Evolutionary conservation across 2,329 filamentous ascomycete genomes (phyloP).

Genomic region (Ilyonectria robusta): DNA sequence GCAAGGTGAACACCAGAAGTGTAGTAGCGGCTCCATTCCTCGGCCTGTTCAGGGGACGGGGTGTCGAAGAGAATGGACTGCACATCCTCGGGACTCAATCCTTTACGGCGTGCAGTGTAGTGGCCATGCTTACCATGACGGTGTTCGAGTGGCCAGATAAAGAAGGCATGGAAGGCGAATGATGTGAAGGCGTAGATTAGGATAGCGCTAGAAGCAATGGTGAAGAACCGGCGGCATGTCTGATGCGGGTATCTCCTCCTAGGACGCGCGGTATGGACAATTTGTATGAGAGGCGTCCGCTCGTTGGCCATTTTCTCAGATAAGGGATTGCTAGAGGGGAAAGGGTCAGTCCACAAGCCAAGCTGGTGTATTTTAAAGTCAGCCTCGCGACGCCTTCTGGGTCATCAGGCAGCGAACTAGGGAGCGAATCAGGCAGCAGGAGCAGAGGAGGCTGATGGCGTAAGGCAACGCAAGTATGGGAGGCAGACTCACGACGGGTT

Average conservation of each 20-base stretch:
- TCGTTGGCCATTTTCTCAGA: constrained; percentile 62
- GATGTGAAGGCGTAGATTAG: constrained; percentile 65
- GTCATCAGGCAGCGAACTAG: neutral
- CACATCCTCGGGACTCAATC: constrained; percentile 64
- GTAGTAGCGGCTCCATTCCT: constrained; percentile 85
- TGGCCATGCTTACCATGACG: constrained; percentile 51
- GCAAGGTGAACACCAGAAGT: constrained; percentile 82
- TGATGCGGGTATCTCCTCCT: constrained; percentile 71
- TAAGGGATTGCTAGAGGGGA: constrained; percentile 28
- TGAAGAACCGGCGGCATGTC: constrained; percentile 76
- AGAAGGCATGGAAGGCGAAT: constrained; percentile 64
- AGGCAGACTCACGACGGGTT: constrained; percentile 42
- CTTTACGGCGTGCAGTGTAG: constrained; percentile 46
- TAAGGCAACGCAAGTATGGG: constrained; percentile 23
- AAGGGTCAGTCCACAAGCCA: neutral
- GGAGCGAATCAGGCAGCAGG: too few relatives aligned
- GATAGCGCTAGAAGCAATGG: constrained; percentile 70
- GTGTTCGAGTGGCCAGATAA: constrained; percentile 55
- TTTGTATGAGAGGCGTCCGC: constrained; percentile 77
- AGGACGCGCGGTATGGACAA: constrained; percentile 68
- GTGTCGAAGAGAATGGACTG: constrained; percentile 70
- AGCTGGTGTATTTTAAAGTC: neutral
- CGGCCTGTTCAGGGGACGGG: constrained; percentile 68
- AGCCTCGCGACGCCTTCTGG: neutral
- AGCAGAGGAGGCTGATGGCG: neutral